Percentiles rank a stretch among this genome's conserved stretches.
Evolutionary conservation across 257 asterid species (phyloP).

Genomic region (Scutellaria galericulata): DNA sequence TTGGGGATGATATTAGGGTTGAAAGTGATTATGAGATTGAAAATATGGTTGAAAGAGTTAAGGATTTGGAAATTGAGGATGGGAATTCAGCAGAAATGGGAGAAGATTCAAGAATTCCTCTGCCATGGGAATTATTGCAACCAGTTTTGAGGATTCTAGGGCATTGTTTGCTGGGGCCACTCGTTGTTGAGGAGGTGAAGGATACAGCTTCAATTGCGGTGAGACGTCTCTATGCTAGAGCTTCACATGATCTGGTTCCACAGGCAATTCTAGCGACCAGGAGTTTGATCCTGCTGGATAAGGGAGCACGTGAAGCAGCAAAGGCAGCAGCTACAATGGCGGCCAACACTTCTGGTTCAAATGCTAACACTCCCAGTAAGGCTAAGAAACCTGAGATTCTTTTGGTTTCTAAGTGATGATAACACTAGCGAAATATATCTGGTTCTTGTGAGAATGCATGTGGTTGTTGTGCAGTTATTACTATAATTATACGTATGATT

Average conservation of each 20-base stretch:
- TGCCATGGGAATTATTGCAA: constrained; percentile 93
- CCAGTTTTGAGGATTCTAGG: constrained; percentile 89
- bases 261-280: constrained; percentile 90
- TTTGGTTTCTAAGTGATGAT: constrained; percentile 81
- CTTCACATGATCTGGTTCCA: constrained; percentile 86
- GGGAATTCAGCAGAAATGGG: constrained; percentile 30
- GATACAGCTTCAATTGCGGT: constrained; percentile 80
- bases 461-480: constrained; percentile 42
- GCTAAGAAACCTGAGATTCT: constrained; percentile 95
- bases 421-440: constrained; percentile 31
- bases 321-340: constrained; percentile 49
- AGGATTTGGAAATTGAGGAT: constrained; percentile 42
- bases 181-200: constrained; percentile 73
- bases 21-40: constrained; percentile 53
- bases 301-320: constrained; percentile 71
- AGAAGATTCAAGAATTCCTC: constrained; percentile 70
- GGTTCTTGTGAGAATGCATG: constrained; percentile 39
- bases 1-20: constrained; percentile 44
- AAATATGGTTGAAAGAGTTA: constrained; percentile 39
- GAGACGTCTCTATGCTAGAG: constrained; percentile 82
- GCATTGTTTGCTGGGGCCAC: constrained; percentile 92
- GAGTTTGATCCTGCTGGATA: constrained; percentile 90
- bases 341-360: constrained; percentile 57
- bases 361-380: constrained; percentile 89
- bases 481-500: constrained; percentile 32